Conservation (phyloP, 352 stramenopile genomes). For the Globisporangium irregulare region DNA sequence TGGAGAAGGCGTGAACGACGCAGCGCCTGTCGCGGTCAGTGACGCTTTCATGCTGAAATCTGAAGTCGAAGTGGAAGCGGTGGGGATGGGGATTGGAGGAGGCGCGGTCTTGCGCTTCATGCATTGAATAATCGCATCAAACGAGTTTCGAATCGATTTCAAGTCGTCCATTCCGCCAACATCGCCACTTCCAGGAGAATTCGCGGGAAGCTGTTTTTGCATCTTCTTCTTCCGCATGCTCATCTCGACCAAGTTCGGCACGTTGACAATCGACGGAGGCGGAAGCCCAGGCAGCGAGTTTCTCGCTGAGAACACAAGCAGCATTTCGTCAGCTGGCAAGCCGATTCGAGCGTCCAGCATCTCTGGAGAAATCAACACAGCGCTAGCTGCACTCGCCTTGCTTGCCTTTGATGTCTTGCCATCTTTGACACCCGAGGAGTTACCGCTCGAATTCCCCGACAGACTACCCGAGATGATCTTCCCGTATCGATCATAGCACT, state of each 20-base stretch:
- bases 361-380: constrained; percentile 38
- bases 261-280: constrained; percentile 54
- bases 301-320: constrained; percentile 48
- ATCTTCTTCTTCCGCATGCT: constrained; percentile 50
- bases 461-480: constrained; percentile 75
- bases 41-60: constrained; percentile 19
- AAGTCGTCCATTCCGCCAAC: constrained; percentile 52
- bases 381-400: constrained; percentile 40
- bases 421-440: constrained; percentile 34
- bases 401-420: constrained; percentile 23
- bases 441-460: constrained; percentile 8
- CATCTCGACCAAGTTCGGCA: constrained; percentile 50
- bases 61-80: constrained; percentile 11
- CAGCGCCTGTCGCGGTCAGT: constrained; percentile 11
- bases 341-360: constrained; percentile 63
- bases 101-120: constrained; percentile 82
- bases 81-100: constrained; percentile 66
- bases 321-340: constrained; percentile 45
- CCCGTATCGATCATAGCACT: constrained; percentile 85
- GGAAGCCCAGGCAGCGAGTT: constrained; percentile 63
- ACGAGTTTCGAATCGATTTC: constrained; percentile 76
- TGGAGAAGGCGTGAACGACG: constrained; percentile 16
- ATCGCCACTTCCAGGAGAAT: constrained; percentile 19
- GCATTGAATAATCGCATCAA: constrained; percentile 82
- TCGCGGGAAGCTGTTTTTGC: constrained; percentile 24